These are phyloP conservation scores for Nitzschia inconspicua DNA, from an alignment of 108 stramenopile genomes.

Conservation along the genomic window DNA sequence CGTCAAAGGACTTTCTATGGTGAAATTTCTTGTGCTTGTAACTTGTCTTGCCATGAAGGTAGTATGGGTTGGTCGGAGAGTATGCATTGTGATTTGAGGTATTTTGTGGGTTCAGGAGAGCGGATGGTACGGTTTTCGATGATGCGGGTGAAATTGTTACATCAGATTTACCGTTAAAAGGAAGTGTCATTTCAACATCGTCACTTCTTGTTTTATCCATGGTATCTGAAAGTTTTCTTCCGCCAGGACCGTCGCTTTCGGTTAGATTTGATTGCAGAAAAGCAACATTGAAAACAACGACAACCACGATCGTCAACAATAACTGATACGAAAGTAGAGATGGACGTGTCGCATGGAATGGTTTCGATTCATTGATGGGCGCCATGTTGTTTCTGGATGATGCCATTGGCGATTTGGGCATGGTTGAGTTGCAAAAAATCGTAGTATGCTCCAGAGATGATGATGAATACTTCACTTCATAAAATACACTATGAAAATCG, in stretches of 20 bases:
- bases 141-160: neutral
- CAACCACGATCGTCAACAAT: neutral
- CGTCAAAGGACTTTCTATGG: neutral
- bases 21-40: conserved; percentile 5
- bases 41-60: neutral
- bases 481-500: no score
- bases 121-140: neutral
- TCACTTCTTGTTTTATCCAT: neutral
- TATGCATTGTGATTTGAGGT: neutral
- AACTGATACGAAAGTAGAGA: no score
- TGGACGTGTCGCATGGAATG: no score
- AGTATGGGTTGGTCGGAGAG: neutral
- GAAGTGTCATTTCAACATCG: neutral
- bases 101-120: no score
- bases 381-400: no score
- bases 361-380: no score
- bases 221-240: neutral
- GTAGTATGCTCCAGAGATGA: no score
- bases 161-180: neutral
- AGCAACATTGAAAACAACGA: neutral
- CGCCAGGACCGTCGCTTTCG: neutral
- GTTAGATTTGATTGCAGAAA: neutral
- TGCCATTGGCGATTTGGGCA: no score
- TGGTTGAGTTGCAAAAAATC: no score
- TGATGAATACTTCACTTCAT: no score